phyloP scores from a whole-genome alignment of 495 filamentous ascomycete species.

The Aspergillus asperescens region DNA sequence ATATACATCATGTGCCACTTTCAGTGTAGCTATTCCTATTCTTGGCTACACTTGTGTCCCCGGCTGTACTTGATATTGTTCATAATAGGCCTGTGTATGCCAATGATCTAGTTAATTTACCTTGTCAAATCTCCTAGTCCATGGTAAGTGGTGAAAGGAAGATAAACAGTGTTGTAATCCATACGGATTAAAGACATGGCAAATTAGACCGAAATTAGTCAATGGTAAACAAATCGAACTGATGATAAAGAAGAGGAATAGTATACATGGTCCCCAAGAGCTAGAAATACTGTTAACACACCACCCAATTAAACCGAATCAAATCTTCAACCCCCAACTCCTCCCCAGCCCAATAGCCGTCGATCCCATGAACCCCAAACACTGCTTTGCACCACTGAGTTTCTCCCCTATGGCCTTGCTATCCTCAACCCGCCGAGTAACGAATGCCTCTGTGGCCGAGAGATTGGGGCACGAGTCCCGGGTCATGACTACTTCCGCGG shows the following conservation, averaged over 20 bases:
- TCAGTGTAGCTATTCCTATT: too few relatives aligned
- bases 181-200: too few relatives aligned
- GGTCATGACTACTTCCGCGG: conserved; percentile 88
- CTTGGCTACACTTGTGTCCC: too few relatives aligned
- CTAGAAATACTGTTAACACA: not conserved
- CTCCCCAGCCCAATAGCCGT: conserved; percentile 39
- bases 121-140: too few relatives aligned
- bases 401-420: conserved; percentile 51
- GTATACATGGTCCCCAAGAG: not conserved
- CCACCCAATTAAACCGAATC: not conserved
- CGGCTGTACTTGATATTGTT: too few relatives aligned
- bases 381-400: conserved; percentile 59
- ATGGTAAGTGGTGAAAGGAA: too few relatives aligned
- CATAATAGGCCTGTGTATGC: too few relatives aligned
- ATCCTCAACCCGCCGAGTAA: conserved; percentile 72
- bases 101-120: too few relatives aligned
- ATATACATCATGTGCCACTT: not conserved
- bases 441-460: conserved; percentile 69
- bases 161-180: too few relatives aligned
- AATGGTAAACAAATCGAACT: not conserved
- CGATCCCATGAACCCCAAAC: conserved; percentile 70
- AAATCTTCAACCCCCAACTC: conserved; percentile 48
- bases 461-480: conserved; percentile 65
- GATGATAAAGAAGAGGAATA: not conserved
- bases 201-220: too few relatives aligned